Percentiles rank a stretch among this genome's conserved stretches.
Evolutionary conservation across 1,139 yeast genomes (phyloP).

Genomic region (Magnusiomyces tetraspermus): DNA sequence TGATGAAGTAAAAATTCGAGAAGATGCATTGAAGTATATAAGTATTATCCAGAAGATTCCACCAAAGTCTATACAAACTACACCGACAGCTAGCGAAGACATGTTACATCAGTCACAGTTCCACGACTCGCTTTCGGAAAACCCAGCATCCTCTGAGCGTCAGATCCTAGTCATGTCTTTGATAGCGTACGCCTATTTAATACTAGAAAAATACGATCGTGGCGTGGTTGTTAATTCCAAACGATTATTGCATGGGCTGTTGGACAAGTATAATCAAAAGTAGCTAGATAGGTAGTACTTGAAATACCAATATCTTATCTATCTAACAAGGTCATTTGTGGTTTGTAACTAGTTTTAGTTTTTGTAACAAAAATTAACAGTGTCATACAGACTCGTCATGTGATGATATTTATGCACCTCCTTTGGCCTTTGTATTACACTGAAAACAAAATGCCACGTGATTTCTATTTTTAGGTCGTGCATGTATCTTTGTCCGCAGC

Average conservation of each 20-base stretch:
- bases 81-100: conserved; percentile 3
- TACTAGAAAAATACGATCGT: conserved; percentile 12
- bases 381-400: too few species aligned
- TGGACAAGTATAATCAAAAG: conserved; percentile 2
- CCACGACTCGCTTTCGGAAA: conserved; percentile 1
- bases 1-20: conserved; percentile 4
- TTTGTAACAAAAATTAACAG: too few species aligned
- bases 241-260: not conserved
- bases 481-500: not conserved
- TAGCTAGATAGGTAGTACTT: too few species aligned
- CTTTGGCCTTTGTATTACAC: too few species aligned
- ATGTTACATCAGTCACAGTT: not conserved
- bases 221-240: not conserved
- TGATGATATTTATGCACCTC: too few species aligned
- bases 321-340: too few species aligned
- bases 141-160: conserved; percentile 2
- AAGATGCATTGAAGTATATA: conserved; percentile 17
- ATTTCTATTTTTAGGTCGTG: not conserved
- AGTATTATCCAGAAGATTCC: conserved; percentile 15
- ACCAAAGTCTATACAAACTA: conserved; percentile 15
- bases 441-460: not conserved
- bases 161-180: conserved; percentile 12
- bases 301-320: too few species aligned
- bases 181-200: conserved; percentile 11
- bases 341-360: too few species aligned